These are phyloP conservation scores for Heritiera fomes DNA, from an alignment of 345 rosid genomes.

Conservation along the genomic window DNA sequence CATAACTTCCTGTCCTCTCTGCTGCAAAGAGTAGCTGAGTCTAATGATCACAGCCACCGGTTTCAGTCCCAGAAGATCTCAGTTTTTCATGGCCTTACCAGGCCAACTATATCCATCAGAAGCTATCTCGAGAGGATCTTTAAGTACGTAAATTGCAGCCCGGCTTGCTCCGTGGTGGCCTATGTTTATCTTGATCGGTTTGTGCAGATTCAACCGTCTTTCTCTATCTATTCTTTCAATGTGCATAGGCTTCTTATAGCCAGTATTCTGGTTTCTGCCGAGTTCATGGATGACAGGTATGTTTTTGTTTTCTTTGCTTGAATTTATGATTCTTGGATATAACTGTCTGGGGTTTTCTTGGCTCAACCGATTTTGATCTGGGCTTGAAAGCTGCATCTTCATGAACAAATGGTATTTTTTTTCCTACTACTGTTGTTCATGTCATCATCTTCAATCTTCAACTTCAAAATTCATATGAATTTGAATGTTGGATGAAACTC, in stretches of 20 bases:
- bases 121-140: constrained; percentile 73
- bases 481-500: background rate
- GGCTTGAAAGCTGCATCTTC: background rate
- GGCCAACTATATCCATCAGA: constrained; percentile 60
- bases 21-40: constrained; percentile 50
- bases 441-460: background rate
- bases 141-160: constrained; percentile 70
- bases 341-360: background rate
- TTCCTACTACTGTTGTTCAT: background rate
- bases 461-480: constrained; percentile 6
- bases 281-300: constrained; percentile 86
- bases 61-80: constrained; percentile 46
- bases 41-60: constrained; percentile 42
- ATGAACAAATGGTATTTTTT: background rate
- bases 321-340: background rate
- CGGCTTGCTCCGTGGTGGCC: constrained; percentile 70
- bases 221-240: constrained; percentile 60
- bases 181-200: constrained; percentile 74
- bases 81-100: constrained; percentile 51
- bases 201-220: constrained; percentile 48
- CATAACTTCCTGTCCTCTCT: constrained; percentile 49
- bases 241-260: constrained; percentile 73
- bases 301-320: constrained; percentile 19
- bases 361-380: constrained; percentile 11
- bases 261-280: constrained; percentile 71